Conservation (phyloP, 1,139 yeast species). For the Pichia inconspicua region DNA sequence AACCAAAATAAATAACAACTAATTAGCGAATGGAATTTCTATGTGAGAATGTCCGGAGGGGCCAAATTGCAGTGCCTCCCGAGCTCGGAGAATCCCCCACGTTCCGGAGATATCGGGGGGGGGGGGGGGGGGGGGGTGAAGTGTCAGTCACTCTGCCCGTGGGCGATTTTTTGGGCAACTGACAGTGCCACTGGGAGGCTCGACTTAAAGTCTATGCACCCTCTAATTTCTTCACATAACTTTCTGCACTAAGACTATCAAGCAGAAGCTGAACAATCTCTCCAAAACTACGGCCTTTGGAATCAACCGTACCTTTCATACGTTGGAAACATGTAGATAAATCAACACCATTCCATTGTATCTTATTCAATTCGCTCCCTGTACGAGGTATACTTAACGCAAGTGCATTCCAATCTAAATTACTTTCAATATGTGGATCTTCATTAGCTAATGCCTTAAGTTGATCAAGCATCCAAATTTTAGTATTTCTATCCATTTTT, state of each 20-base stretch:
- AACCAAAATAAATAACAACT: too few species aligned
- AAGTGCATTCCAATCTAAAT: slow-evolving; percentile 58
- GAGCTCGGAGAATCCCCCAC: too few species aligned
- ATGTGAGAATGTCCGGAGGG: too few species aligned
- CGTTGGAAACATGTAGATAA: slow-evolving; percentile 38
- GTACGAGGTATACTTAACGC: slow-evolving; percentile 35
- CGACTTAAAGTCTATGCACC: too few species aligned
- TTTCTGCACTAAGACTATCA: slow-evolving; percentile 2
- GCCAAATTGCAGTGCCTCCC: too few species aligned
- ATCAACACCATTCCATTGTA: slow-evolving; percentile 40
- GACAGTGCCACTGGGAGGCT: too few species aligned
- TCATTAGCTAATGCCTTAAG: slow-evolving; percentile 32
- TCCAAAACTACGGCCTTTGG: slow-evolving; percentile 32
- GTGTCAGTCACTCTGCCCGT: too few species aligned
- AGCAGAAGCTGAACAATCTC: slow-evolving; percentile 28
- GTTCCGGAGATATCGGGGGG: too few species aligned
- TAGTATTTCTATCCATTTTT: slow-evolving; percentile 43
- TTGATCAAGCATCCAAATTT: slow-evolving; percentile 50
- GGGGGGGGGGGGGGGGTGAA: too few species aligned
- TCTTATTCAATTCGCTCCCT: background rate
- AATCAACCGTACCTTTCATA: slow-evolving; percentile 35
- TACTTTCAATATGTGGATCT: slow-evolving; percentile 22
- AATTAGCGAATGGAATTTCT: too few species aligned
- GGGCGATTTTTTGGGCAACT: too few species aligned
- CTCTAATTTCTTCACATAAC: background rate